Percentiles rank a stretch among this genome's conserved stretches.
Evolutionary conservation across 2,329 filamentous ascomycete genomes (phyloP).

Genomic region (Capronia coronata): DNA sequence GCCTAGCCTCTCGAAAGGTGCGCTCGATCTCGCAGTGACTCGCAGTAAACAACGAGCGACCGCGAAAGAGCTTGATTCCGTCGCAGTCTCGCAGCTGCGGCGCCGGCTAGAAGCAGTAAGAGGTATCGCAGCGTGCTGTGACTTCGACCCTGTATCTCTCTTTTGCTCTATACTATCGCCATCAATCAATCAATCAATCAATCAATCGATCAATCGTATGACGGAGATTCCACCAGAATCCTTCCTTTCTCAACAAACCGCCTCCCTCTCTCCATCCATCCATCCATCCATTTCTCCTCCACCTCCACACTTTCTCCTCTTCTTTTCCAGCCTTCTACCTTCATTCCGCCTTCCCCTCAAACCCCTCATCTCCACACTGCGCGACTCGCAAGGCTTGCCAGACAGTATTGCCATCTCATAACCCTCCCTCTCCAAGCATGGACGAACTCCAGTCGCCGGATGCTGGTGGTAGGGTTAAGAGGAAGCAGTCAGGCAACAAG

Average conservation of each 20-base stretch:
- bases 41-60: not conserved
- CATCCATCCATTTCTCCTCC: not conserved
- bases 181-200: no score
- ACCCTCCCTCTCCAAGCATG: conserved; percentile 11
- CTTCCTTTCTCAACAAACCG: no score
- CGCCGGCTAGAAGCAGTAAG: not conserved
- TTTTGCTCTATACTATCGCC: no score
- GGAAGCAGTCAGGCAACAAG: conserved; percentile 32
- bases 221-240: no score
- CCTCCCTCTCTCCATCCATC: no score
- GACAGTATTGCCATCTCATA: not conserved
- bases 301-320: not conserved
- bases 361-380: conserved; percentile 17
- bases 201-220: no score
- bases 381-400: conserved; percentile 6
- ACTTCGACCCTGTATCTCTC: no score
- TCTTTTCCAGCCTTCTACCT: conserved; percentile 1
- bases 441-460: conserved; percentile 18
- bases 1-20: not conserved
- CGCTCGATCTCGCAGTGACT: not conserved
- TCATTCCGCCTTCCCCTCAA: conserved; percentile 3
- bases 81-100: not conserved
- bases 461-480: conserved; percentile 21
- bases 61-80: no score
- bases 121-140: no score